Conservation (phyloP, 345 rosid species). For the Moricandia arvensis region DNA sequence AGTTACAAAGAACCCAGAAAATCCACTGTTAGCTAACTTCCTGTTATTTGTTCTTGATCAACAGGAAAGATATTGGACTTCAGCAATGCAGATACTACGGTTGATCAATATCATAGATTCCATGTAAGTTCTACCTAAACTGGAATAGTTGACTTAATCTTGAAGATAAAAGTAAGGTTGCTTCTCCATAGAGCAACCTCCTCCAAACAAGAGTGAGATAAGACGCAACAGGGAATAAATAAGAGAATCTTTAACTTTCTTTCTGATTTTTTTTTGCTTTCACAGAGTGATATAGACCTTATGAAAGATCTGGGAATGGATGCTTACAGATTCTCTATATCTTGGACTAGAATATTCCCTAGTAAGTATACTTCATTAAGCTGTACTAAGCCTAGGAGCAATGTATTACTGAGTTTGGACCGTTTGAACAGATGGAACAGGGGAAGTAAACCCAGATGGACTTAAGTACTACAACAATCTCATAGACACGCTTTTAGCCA, state of each 20-base stretch:
- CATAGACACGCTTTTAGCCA: constrained; percentile 63
- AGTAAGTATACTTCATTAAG: constrained; percentile 41
- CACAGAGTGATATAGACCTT: constrained; percentile 73
- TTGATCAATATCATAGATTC: constrained; percentile 87
- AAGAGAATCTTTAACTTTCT: constrained; percentile 16
- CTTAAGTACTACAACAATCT: constrained; percentile 64
- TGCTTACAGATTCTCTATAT: constrained; percentile 88
- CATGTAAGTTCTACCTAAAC: constrained; percentile 44
- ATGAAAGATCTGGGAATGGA: constrained; percentile 93
- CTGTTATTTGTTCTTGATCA: constrained; percentile 3
- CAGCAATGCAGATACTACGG: constrained; percentile 92
- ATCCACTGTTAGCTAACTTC: background rate
- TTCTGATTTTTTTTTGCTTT: background rate
- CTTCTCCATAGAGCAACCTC: constrained; percentile 31
- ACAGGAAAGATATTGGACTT: constrained; percentile 86
- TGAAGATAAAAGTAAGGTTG: constrained; percentile 23
- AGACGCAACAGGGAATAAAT: constrained; percentile 16
- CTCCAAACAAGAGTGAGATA: constrained; percentile 22
- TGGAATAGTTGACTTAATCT: constrained; percentile 20
- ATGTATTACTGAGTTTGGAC: background rate
- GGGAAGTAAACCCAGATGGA: constrained; percentile 68
- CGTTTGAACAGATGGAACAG: constrained; percentile 67
- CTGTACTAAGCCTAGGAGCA: background rate
- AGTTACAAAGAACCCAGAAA: constrained; percentile 7
- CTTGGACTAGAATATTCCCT: constrained; percentile 92